phyloP scores from a whole-genome alignment of 768 basidiomycete genomes.

The Infundibulicybe gibba region DNA sequence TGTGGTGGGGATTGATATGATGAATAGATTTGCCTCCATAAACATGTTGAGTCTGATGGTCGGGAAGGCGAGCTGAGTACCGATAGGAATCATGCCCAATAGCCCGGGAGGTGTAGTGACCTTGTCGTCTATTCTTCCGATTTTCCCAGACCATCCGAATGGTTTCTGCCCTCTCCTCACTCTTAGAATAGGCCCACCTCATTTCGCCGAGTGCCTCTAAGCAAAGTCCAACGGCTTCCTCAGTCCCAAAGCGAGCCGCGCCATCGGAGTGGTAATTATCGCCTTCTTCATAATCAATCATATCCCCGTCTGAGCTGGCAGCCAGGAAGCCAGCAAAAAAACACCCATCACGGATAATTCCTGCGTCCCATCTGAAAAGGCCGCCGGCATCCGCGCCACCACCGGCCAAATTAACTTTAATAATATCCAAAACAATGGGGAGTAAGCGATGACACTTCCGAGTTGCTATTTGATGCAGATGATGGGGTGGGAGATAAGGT shows the following conservation, averaged over 20 bases:
- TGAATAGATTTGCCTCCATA: constrained; percentile 4
- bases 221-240: constrained; percentile 54
- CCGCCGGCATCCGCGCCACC: constrained; percentile 25
- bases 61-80: constrained; percentile 3
- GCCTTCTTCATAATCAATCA: constrained; percentile 26
- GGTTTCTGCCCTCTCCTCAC: constrained; percentile 66
- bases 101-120: too few species aligned
- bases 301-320: constrained; percentile 55
- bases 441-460: constrained; percentile 49
- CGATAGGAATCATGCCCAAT: neutral
- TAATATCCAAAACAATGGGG: constrained; percentile 45
- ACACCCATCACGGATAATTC: constrained; percentile 83
- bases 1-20: constrained; percentile 6
- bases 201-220: constrained; percentile 76
- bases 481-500: constrained; percentile 42
- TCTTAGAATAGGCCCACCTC: constrained; percentile 78
- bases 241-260: constrained; percentile 23
- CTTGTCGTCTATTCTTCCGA: constrained; percentile 27
- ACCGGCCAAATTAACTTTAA: constrained; percentile 44
- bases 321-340: constrained; percentile 83
- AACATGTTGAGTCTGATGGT: constrained; percentile 2
- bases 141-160: constrained; percentile 52
- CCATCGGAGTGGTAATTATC: constrained; percentile 24
- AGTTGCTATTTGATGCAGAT: constrained; percentile 44
- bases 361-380: constrained; percentile 84